Percentiles rank a stretch among this genome's conserved stretches.
Conservation (phyloP, 192 early-diverging fungal genomes). For the Geosiphon pyriformis region DNA sequence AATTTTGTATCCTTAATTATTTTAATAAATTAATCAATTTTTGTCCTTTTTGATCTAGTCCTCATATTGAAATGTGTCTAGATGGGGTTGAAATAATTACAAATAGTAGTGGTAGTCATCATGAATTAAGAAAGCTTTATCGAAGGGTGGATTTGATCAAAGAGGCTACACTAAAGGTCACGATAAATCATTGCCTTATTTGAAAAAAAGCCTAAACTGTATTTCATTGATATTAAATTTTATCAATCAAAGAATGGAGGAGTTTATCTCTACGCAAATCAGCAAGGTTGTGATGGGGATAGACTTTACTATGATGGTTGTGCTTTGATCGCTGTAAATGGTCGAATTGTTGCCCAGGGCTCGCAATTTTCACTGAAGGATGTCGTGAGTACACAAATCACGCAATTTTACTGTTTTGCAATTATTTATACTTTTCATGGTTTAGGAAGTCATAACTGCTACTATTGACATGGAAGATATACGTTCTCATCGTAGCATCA, state of each 20-base stretch:
- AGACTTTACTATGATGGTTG: slow-evolving; percentile 97
- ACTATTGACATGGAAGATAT: slow-evolving; percentile 90
- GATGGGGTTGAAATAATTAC: slow-evolving; percentile 96
- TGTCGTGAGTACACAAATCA: slow-evolving; percentile 54
- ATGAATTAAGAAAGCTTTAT: slow-evolving; percentile 90
- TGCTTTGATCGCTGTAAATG: slow-evolving; percentile 86
- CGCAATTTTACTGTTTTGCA: slow-evolving; percentile 12
- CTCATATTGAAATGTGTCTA: slow-evolving; percentile 88
- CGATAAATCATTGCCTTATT: too few species aligned
- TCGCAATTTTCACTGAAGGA: slow-evolving; percentile 90
- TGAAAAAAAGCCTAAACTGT: too few species aligned
- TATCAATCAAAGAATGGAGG: slow-evolving; percentile 66
- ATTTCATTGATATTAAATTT: slow-evolving; percentile 21
- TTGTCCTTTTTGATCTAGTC: slow-evolving; percentile 45
- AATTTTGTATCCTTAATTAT: background rate
- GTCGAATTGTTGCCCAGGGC: slow-evolving; percentile 80
- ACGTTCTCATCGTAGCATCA: slow-evolving; percentile 64
- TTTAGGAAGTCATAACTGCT: slow-evolving; percentile 81
- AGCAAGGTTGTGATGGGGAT: slow-evolving; percentile 97
- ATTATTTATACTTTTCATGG: slow-evolving; percentile 12
- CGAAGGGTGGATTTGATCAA: slow-evolving; percentile 82
- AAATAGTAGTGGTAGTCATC: slow-evolving; percentile 95
- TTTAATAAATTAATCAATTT: background rate
- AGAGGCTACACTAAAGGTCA: slow-evolving; percentile 84
- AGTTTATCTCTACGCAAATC: slow-evolving; percentile 93